phyloP scores from a whole-genome alignment of 352 stramenopile genomes.

The Globisporangium paddicum region DNA sequence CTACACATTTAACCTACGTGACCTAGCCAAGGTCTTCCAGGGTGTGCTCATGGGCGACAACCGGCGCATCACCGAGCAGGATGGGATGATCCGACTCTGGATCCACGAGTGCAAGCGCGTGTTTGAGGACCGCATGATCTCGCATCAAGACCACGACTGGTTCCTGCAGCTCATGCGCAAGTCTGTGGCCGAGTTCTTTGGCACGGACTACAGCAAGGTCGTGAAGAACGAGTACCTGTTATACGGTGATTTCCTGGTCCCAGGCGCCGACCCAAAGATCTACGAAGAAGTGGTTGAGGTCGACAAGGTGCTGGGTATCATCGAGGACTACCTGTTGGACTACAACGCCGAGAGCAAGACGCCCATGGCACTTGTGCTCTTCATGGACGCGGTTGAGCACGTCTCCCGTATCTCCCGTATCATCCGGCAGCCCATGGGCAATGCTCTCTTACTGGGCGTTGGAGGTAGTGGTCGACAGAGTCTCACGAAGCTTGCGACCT shows the following conservation, averaged over 20 bases:
- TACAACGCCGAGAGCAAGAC: constrained; percentile 91
- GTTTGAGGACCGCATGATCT: constrained; percentile 94
- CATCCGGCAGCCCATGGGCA: constrained; percentile 82
- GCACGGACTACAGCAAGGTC: constrained; percentile 78
- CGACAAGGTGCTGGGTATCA: constrained; percentile 76
- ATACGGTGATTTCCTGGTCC: constrained; percentile 80
- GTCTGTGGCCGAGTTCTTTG: constrained; percentile 71
- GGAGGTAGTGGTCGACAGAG: constrained; percentile 91
- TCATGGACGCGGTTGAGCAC: constrained; percentile 86
- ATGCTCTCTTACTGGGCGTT: constrained; percentile 90
- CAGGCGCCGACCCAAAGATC: constrained; percentile 73
- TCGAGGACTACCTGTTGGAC: constrained; percentile 88
- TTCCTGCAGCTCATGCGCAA: constrained; percentile 72
- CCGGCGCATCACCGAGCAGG: constrained; percentile 53
- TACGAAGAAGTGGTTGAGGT: constrained; percentile 89
- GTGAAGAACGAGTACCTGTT: constrained; percentile 70
- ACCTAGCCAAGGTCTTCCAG: constrained; percentile 93
- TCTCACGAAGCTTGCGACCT: constrained; percentile 90
- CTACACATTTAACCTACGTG: constrained; percentile 95
- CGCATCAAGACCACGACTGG: constrained; percentile 88
- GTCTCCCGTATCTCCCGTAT: constrained; percentile 80
- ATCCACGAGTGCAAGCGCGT: constrained; percentile 93
- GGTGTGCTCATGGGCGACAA: constrained; percentile 86
- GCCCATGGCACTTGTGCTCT: constrained; percentile 87
- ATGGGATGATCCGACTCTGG: constrained; percentile 86